Evolutionary conservation across 1,139 yeast species (phyloP), one percentile per base, ranked within the genome.

Genomic region (Suzukiozyma palmioleophila): DNA sequence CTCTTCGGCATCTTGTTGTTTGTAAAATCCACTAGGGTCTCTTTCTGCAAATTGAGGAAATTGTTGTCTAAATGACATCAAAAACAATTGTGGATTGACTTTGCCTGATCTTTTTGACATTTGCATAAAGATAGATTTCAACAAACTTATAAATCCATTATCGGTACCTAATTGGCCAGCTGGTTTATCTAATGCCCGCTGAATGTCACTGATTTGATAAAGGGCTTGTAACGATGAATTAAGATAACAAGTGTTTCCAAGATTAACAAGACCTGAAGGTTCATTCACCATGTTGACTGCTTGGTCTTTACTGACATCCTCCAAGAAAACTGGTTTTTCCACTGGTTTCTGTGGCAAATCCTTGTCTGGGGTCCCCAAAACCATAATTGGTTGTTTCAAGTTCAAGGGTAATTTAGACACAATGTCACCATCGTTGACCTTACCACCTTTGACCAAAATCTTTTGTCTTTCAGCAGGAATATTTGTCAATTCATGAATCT

Each of bases 1-100:
- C 59, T 92, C 99, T 64, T 92, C 99, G 0, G 98, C 98, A 69
- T 92, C 99, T 62, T 92, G 99, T 65, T 92, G 98, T 59, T 86
- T 89, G 58, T 76, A 85, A 43, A 75, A 70, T 1, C 97, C 97
- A 41, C 70, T 66, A 37, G 74, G 73, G 38, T 77, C 79, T 48
- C 76, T 72, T 57, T 92, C 97, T 33, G 85, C 87, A 63, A 94
- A 92, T 63, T 94, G 97, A 1, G 97, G 97, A 54, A 78, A 86
- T 15, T 72, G 66, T 40, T 71, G 68, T 62, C 92, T 77, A 46
- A 86, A 69, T 29, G 79, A 64, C 29, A 79, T 68, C 45, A 90
- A 67, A 45, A 90, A 78, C 32, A 79, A 67, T 28, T 79, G 62
- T 16, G 96, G 96, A 59, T 52, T 81, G 60, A 57, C 72, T 53